These are phyloP conservation scores for Chaetomium fimeti DNA, from an alignment of 495 filamentous ascomycete genomes.

Conservation along the genomic window DNA sequence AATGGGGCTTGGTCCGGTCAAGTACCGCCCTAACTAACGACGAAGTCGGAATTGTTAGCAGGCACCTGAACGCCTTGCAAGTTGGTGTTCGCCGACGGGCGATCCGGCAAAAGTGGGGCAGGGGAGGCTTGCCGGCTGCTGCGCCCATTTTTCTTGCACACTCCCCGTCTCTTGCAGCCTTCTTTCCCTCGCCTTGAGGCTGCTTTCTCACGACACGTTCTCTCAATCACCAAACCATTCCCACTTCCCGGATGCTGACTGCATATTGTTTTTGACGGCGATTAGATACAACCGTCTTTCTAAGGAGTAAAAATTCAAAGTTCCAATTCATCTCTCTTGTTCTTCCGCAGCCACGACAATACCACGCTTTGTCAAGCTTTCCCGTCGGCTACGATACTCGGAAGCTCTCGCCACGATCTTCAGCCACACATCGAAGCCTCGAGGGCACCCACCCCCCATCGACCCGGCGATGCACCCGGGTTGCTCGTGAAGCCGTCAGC, in stretches of 20 bases:
- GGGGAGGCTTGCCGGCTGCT: conserved; percentile 18
- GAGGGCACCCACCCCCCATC: conserved; percentile 20
- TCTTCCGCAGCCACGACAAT: background rate
- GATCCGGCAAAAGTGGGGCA: conserved; percentile 12
- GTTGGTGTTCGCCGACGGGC: conserved; percentile 11
- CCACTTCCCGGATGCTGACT: conserved; percentile 3
- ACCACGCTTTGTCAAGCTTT: background rate
- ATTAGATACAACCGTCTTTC: background rate
- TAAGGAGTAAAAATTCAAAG: background rate
- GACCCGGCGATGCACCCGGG: conserved; percentile 42
- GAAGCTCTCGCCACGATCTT: conserved; percentile 52
- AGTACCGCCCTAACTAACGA: background rate
- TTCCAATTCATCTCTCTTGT: conserved; percentile 2
- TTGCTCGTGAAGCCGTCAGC: conserved; percentile 36
- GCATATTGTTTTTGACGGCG: background rate
- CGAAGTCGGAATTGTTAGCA: conserved; percentile 1
- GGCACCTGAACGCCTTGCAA: conserved; percentile 9
- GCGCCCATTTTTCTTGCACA: conserved; percentile 23
- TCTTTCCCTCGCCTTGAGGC: conserved; percentile 18
- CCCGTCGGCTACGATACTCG: conserved; percentile 3
- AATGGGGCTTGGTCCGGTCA: background rate
- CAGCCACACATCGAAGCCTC: conserved; percentile 51
- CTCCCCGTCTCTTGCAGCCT: conserved; percentile 18
- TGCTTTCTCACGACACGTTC: conserved; percentile 13
- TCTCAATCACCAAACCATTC: conserved; percentile 1